phyloP scores from a whole-genome alignment of 345 rosid genomes.

The Alliaria petiolata region DNA sequence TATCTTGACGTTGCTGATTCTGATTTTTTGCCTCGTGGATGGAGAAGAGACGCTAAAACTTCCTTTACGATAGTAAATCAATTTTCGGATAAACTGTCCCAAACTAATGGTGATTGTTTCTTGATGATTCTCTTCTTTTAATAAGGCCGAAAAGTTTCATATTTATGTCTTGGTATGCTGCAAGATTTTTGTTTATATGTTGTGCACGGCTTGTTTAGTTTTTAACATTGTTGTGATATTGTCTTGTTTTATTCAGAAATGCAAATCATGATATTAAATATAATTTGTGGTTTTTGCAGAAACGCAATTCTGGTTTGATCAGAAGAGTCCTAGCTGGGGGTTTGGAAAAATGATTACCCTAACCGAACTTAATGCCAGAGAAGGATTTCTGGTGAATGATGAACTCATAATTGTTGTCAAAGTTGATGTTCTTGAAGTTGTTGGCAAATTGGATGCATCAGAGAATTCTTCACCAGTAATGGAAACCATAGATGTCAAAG shows the following conservation, averaged over 20 bases:
- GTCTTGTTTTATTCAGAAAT: no score
- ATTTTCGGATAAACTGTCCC: conserved; percentile 40
- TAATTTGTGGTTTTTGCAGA: not conserved
- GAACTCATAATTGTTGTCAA: not conserved
- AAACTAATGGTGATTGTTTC: not conserved
- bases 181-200: no score
- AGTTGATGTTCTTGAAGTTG: not conserved
- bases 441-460: not conserved
- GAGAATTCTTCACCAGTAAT: not conserved
- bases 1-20: conserved; percentile 67
- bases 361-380: not conserved
- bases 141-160: no score
- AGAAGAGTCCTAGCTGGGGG: not conserved
- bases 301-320: not conserved
- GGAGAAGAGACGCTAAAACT: conserved; percentile 67
- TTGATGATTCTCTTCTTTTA: not conserved
- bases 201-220: no score
- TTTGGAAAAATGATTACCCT: not conserved
- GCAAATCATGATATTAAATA: no score
- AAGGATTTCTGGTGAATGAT: not conserved
- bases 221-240: not conserved
- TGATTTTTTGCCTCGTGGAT: conserved; percentile 50
- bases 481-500: no score
- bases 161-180: no score
- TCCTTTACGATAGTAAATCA: conserved; percentile 62